Evolutionary conservation across 352 stramenopile genomes (phyloP), one percentile per base, ranked within the genome.

Genomic region (Ochromonadaceae sp.): DNA sequence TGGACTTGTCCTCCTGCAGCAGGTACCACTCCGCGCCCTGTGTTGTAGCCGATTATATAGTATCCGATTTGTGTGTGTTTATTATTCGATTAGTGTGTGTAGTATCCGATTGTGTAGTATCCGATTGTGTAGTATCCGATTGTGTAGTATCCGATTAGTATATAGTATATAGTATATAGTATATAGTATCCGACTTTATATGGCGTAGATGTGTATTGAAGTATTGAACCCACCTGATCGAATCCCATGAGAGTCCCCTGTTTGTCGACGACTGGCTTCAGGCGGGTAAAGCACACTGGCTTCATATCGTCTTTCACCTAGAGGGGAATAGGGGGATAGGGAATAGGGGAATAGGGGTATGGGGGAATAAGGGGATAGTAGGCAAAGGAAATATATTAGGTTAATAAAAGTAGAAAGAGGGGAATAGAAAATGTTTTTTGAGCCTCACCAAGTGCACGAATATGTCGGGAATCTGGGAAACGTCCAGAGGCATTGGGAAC

Each of bases 371-470:
- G n/a, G n/a, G n/a, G n/a, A n/a, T n/a, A n/a, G n/a, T n/a, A n/a
- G n/a, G n/a, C n/a, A n/a, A n/a, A n/a, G n/a, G n/a, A n/a, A n/a
- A n/a, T n/a, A n/a, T n/a, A n/a, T n/a, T n/a, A n/a, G n/a, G n/a
- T n/a, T n/a, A n/a, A n/a, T n/a, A n/a, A n/a, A n/a, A n/a, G n/a
- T n/a, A n/a, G n/a, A n/a, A n/a, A n/a, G n/a, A n/a, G n/a, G n/a
- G n/a, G n/a, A n/a, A n/a, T n/a, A n/a, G n/a, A n/a, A n/a, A n/a
- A n/a, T n/a, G n/a, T n/a, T n/a, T n/a, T n/a, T n/a, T n/a, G n/a
- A n/a, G n/a, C n/a, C 74, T 75, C 68, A 79, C 84, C 32, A 92
- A 59, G 56, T 92, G 88, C 59, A 92, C 67, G 60, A 92, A 91
- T 47, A 90, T 76, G 43, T 92, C 83, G 1, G 84, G 84, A 10